Conservation (phyloP, 1,284 basidiomycete species). For the Cryptococcus jaspeensis region DNA sequence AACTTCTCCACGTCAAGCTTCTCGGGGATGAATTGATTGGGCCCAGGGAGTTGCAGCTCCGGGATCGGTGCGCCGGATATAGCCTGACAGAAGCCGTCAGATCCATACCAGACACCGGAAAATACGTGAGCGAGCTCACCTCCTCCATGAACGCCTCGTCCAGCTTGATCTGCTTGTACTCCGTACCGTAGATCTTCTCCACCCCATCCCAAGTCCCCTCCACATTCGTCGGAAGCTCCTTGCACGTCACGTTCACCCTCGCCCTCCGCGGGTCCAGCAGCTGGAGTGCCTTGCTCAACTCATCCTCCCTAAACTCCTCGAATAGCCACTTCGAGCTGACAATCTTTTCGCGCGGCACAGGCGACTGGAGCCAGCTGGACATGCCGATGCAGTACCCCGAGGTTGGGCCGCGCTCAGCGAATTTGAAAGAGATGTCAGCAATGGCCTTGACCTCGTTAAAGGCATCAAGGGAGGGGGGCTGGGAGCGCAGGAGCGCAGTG, state of each 20-base stretch:
- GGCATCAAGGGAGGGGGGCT: constrained; percentile 66
- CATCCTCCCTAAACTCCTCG: constrained; percentile 72
- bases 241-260: constrained; percentile 46
- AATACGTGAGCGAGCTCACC: constrained; percentile 53
- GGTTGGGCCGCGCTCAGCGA: constrained; percentile 78
- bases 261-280: constrained; percentile 63
- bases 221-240: constrained; percentile 61
- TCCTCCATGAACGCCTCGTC: constrained; percentile 63
- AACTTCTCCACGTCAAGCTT: constrained; percentile 77
- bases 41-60: constrained; percentile 74
- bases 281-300: constrained; percentile 66
- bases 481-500: constrained; percentile 72
- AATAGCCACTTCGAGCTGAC: constrained; percentile 72
- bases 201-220: constrained; percentile 65
- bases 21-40: constrained; percentile 87
- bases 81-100: constrained; percentile 57
- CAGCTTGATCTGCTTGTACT: constrained; percentile 69
- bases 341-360: constrained; percentile 72
- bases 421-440: constrained; percentile 76
- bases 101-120: background rate
- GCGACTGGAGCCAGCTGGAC: constrained; percentile 66
- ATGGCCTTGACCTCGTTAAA: constrained; percentile 78
- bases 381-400: constrained; percentile 79
- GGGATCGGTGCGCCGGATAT: constrained; percentile 61
- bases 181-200: constrained; percentile 80